Evolutionary conservation across 2,329 filamentous ascomycete species (phyloP), one percentile per base, ranked within the genome.

Genomic region (Chrysosporium keratinophilum): DNA sequence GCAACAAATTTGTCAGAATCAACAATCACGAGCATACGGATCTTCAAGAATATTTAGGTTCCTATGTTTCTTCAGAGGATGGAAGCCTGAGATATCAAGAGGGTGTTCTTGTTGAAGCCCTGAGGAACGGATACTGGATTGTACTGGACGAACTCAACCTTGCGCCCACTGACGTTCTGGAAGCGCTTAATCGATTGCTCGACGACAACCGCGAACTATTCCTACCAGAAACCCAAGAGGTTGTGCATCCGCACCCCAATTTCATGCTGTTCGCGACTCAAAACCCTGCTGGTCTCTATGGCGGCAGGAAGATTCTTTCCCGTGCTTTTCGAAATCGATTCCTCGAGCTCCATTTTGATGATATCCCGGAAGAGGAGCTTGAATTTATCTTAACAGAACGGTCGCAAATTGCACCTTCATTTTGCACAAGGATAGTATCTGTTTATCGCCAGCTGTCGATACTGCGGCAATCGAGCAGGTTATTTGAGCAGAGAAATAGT

Each of bases 21-120:
- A 99, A 99, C 72, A 99, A 99, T 62, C 93, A 99, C 69, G 94
- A 99, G 66, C 93, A 98, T 65, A 98, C 93, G 0, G 93, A 99
- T 68, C 75, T 99, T 37, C 93, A 98, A 69, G 94, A 99, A 66
- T 99, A 99, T 64, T 74, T 99, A 5, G 93, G 93, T 15, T 95
- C 89, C 0, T 99, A 98, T 61, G 76, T 95, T 1, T 96, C 93
- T 1, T 87, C 84, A 20, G 72, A 82, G 0, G 86, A 95, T 64
- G 94, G 94, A 4, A 87, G 86, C 57, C 76, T 99, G 41, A 80
- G 78, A 10, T 99, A 96, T 63, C 89, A 95, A 66, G 94, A 99
- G 70, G 93, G 93, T 51, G 78, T 97, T 3, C 76, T 99, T 5
- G 91, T 98, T 0, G 87, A 93, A 67, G 93, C 93, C 3, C 81